Evolutionary conservation across 345 rosid genomes (phyloP), one percentile per base, ranked within the genome.

Genomic region (Euphorbia peplus): DNA sequence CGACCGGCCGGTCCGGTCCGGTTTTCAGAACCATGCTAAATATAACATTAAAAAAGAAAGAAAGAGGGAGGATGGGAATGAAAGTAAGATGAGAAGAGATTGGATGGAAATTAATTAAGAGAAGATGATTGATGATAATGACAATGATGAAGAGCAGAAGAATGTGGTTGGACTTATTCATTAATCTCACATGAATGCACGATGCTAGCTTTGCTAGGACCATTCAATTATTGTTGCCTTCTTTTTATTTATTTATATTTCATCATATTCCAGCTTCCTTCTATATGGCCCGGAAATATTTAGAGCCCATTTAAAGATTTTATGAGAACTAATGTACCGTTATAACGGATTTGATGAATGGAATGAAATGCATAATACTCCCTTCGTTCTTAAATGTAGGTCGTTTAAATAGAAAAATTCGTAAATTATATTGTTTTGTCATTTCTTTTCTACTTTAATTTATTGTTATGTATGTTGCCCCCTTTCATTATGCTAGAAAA

Each of bases 141-240:
- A 64, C n/a, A n/a, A n/a, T n/a, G n/a, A 50, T 32, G 37, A 32
- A 32, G 37, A 32, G 37, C 3, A 32, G 68, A 65, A 55, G 76
- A 60, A 56, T 54, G 63, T 66, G 76, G 77, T 18, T 70, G 75
- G 79, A 76, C 16, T 73, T 67, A 78, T 72, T 55, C 73, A 80
- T 67, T 35, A 39, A 8, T 52, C 61, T 78, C 84, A 81, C 87
- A 74, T 83, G 87, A 79, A 83, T 6, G 83, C 87, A 83, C 76
- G 81, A 81, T 76, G 79, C 60, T 73, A 69, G 60, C 74, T n/a
- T n/a, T 63, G 71, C 80, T 5, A 39, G 4, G 71, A 22, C 32
- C 76, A 74, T 70, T 83, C 73, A 32, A 32, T 32, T 32, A 32
- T 32, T 2, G 3, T 78, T 78, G 70, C 29, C 81, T 67, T 48